These are phyloP conservation scores for Saccharomyces cerevisiae DNA, from an alignment of 805 yeast genomes.

Conservation along the genomic window DNA sequence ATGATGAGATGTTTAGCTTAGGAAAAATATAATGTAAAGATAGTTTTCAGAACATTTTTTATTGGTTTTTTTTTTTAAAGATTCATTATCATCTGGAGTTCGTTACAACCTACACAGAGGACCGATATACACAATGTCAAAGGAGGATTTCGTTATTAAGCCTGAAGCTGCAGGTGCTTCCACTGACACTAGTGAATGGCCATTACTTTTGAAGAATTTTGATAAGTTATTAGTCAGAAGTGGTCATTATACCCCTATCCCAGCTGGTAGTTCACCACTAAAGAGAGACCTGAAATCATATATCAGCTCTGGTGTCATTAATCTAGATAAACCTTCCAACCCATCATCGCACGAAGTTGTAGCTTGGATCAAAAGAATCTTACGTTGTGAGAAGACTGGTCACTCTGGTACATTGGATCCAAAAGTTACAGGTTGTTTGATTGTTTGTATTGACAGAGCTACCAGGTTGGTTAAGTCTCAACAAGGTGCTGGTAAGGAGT, in stretches of 20 bases:
- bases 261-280: constrained; percentile 89
- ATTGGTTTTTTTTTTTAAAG: neutral
- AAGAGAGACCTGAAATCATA: constrained; percentile 89
- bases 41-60: neutral
- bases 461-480: constrained; percentile 96
- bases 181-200: constrained; percentile 91
- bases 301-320: constrained; percentile 90
- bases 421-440: constrained; percentile 95
- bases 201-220: constrained; percentile 83
- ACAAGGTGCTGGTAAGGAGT: constrained; percentile 99
- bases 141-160: constrained; percentile 69
- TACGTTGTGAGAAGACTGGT: constrained; percentile 95
- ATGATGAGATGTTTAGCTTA: neutral
- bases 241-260: constrained; percentile 96
- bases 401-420: constrained; percentile 99
- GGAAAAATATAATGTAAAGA: neutral
- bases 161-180: constrained; percentile 77
- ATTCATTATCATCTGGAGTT: neutral
- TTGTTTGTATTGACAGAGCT: constrained; percentile 96
- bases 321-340: constrained; percentile 95
- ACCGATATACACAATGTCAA: constrained; percentile 38
- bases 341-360: constrained; percentile 99
- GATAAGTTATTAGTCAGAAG: constrained; percentile 91
- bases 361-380: constrained; percentile 95
- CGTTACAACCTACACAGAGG: neutral